Evolutionary conservation across 1,139 yeast species (phyloP).

Genomic region (Pichia kudriavzevii): DNA sequence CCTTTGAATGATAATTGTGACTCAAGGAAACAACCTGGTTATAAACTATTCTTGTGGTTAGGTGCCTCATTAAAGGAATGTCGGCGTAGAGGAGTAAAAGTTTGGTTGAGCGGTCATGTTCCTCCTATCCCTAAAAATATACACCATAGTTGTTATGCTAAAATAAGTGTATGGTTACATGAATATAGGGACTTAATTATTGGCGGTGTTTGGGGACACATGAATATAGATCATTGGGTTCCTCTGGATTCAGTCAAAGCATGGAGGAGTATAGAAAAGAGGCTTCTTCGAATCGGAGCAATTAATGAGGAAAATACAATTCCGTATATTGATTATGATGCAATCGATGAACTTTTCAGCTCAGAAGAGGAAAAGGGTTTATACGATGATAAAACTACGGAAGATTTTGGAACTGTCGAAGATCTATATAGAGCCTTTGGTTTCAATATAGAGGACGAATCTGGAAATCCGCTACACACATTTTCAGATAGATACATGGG

Average conservation of each 20-base stretch:
- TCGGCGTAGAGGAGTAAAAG: constrained; percentile 70
- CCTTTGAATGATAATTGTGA: constrained; percentile 82
- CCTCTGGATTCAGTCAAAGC: constrained; percentile 69
- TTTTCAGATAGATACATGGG: constrained; percentile 39
- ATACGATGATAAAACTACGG: constrained; percentile 10
- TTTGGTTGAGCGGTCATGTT: constrained; percentile 83
- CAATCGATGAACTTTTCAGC: constrained; percentile 9
- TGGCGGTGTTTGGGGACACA: constrained; percentile 81
- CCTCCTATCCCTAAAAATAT: constrained; percentile 78
- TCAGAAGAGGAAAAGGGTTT: constrained; percentile 1
- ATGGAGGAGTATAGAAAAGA: constrained; percentile 41
- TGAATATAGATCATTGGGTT: constrained; percentile 81
- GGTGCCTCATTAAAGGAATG: constrained; percentile 67
- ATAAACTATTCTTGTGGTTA: constrained; percentile 67
- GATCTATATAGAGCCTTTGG: constrained; percentile 10
- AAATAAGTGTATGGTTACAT: constrained; percentile 68
- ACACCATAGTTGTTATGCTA: constrained; percentile 63
- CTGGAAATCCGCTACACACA: constrained; percentile 10
- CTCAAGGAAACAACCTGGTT: constrained; percentile 66
- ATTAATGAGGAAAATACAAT: constrained; percentile 5
- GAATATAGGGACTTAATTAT: constrained; percentile 77
- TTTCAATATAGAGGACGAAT: constrained; percentile 10
- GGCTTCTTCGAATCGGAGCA: constrained; percentile 18
- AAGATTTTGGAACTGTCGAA: constrained; percentile 11
- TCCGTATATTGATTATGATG: constrained; percentile 16